phyloP scores from a whole-genome alignment of 2,329 filamentous ascomycete species.

The Periconia macrospinosa region DNA sequence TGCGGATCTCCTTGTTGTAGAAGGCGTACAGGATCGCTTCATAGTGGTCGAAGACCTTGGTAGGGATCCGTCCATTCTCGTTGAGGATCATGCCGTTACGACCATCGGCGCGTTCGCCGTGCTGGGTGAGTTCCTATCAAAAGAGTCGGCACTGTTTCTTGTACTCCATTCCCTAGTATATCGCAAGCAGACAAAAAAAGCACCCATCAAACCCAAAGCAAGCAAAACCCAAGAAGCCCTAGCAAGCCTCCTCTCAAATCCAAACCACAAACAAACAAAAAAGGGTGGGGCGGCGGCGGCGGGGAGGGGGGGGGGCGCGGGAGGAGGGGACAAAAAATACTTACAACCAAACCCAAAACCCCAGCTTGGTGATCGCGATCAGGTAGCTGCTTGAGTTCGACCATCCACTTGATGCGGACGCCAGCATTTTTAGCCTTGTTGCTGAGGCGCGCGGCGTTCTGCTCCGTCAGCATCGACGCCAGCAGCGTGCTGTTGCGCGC shows the following conservation, averaged over 20 bases:
- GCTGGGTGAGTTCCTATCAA: slow-evolving; percentile 38
- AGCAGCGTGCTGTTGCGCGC: slow-evolving; percentile 36
- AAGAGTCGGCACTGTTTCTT: background rate
- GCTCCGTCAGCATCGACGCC: slow-evolving; percentile 31
- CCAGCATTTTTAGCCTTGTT: slow-evolving; percentile 25
- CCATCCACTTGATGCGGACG: slow-evolving; percentile 33
- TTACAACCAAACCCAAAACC: slow-evolving; percentile 30
- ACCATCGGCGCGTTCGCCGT: slow-evolving; percentile 29
- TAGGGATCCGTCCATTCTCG: slow-evolving; percentile 39
- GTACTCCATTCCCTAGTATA: too few species aligned
- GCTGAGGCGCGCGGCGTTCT: slow-evolving; percentile 28
- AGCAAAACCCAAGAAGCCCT: too few species aligned
- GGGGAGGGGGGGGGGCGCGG: too few species aligned
- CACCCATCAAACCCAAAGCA: too few species aligned
- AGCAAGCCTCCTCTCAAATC: too few species aligned
- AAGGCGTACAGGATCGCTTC: slow-evolving; percentile 51
- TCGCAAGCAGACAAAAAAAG: too few species aligned
- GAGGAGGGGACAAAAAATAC: slow-evolving; percentile 1
- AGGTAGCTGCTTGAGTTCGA: slow-evolving; percentile 33
- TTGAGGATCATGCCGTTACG: slow-evolving; percentile 27
- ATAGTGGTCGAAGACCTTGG: slow-evolving; percentile 40
- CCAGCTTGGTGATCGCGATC: slow-evolving; percentile 21
- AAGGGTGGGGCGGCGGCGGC: too few species aligned
- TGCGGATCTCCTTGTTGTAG: slow-evolving; percentile 47
- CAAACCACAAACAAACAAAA: too few species aligned